Evolutionary conservation across 768 basidiomycete species (phyloP).

Genomic region (Peribolospora kevripleyi): DNA sequence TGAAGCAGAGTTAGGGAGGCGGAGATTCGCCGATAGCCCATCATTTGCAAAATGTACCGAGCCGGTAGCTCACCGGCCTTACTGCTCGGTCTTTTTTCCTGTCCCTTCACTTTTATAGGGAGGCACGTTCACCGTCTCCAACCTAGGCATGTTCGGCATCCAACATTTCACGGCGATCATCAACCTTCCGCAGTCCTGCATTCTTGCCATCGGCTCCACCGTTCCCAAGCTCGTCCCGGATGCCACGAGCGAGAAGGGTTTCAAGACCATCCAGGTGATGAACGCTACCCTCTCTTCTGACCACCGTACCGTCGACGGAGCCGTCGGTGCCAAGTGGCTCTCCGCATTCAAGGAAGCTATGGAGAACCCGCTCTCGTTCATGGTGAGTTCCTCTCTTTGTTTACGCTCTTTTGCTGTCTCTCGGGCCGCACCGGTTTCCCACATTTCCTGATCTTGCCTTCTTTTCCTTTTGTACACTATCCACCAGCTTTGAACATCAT

Average conservation of each 20-base stretch:
- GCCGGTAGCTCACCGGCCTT: background rate
- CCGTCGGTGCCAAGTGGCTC: slow-evolving; percentile 68
- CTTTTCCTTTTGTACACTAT: no score
- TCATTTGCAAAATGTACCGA: background rate
- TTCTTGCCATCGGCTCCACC: slow-evolving; percentile 78
- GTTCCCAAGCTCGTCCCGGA: slow-evolving; percentile 66
- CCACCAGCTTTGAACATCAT: no score
- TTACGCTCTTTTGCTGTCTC: background rate
- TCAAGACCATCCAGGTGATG: slow-evolving; percentile 77
- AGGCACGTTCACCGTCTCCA: slow-evolving; percentile 95
- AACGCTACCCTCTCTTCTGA: slow-evolving; percentile 88
- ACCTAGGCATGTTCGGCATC: slow-evolving; percentile 93
- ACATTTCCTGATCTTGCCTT: no score
- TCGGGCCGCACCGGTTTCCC: no score
- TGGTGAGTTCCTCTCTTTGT: slow-evolving; percentile 36
- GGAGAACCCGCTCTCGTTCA: slow-evolving; percentile 89
- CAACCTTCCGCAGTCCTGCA: slow-evolving; percentile 94
- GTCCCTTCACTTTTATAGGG: slow-evolving; percentile 29
- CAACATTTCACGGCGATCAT: slow-evolving; percentile 92
- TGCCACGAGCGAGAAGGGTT: slow-evolving; percentile 73
- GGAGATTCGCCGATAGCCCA: background rate
- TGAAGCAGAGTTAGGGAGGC: background rate
- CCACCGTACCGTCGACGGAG: slow-evolving; percentile 89
- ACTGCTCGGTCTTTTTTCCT: background rate
- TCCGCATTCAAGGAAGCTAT: slow-evolving; percentile 77